Conservation (phyloP, 495 filamentous ascomycete genomes). For the Saxophila tyrrhenica region DNA sequence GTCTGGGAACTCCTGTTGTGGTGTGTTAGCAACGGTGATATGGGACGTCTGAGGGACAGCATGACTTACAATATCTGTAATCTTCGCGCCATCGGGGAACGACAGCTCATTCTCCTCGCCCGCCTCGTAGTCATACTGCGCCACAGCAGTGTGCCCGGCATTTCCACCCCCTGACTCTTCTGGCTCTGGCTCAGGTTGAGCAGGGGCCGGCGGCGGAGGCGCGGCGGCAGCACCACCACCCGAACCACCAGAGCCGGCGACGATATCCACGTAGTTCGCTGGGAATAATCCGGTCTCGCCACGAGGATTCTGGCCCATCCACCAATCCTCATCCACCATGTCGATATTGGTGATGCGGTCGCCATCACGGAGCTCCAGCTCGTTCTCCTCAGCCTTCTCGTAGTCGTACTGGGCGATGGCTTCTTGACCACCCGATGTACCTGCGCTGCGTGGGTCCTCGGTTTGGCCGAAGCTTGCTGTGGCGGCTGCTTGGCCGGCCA, state of each 20-base stretch:
- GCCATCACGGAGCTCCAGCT: slow-evolving; percentile 82
- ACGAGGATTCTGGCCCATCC: slow-evolving; percentile 73
- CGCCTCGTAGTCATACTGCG: slow-evolving; percentile 92
- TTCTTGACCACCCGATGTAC: slow-evolving; percentile 40
- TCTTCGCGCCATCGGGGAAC: slow-evolving; percentile 80
- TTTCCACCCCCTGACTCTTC: slow-evolving; percentile 24
- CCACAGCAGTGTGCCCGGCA: slow-evolving; percentile 57
- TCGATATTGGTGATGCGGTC: slow-evolving; percentile 91
- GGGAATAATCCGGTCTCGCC: slow-evolving; percentile 89
- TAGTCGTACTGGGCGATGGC: slow-evolving; percentile 90
- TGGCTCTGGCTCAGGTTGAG: slow-evolving; percentile 23
- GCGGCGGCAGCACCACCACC: slow-evolving; percentile 22
- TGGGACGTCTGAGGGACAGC: too few relatives aligned
- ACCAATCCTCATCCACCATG: slow-evolving; percentile 96
- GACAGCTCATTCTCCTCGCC: slow-evolving; percentile 94
- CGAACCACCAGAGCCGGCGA: slow-evolving; percentile 34
- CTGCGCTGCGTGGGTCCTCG: slow-evolving; percentile 21
- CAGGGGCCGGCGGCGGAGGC: slow-evolving; percentile 22
- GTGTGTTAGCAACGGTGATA: slow-evolving; percentile 13
- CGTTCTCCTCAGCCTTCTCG: slow-evolving; percentile 93
- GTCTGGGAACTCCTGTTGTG: slow-evolving; percentile 79
- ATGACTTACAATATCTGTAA: slow-evolving; percentile 54
- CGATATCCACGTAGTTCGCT: slow-evolving; percentile 87
- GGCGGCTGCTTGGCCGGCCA: slow-evolving; percentile 45
- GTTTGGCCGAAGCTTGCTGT: slow-evolving; percentile 32